Evolutionary conservation across 768 basidiomycete genomes (phyloP), one percentile per base, ranked within the genome.

Genomic region (Leucosporidium scottii): DNA sequence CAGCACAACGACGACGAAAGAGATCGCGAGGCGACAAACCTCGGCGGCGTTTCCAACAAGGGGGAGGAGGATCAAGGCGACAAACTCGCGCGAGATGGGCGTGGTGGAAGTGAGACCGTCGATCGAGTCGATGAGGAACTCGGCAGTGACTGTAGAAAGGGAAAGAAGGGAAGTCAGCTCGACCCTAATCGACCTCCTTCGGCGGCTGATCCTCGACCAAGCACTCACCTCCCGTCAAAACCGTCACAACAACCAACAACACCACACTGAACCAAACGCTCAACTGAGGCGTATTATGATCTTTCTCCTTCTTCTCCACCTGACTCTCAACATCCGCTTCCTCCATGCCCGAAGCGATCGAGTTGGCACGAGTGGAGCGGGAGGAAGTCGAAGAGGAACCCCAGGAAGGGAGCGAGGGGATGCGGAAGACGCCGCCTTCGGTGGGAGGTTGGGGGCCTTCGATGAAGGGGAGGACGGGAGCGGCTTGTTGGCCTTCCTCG

Each of bases 21-120:
- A 63, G 10, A 18, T 20, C 20, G 25, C 61, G 34, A 44, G 34
- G 30, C 57, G 27, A 34, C n/a, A n/a, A 13, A 75, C 80, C 36
- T 64, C 87, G 64, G 89, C 91, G 9, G 90, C 88, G 75, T 91
- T 92, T 25, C 90, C 90, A 20, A 93, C 92, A 48, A 96, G 91
- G 9, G 94, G 94, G 12, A 98, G 83, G 20, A 98, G 81, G 73
- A 98, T 91, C 47, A 96, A 78, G 18, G 90, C 93, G 68, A 96
- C 87, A 75, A 92, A 98, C 76, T 89, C 89, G 68, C 85, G 83
- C 66, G 81, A 84, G 63, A 98, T 87, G 10, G 30, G 21, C 28
- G 85, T 85, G 0, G 74, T 74, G 0, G 73, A 74, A 0, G 89
- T 87, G 48, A 97, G 75, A 18, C 90, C 90, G 68, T 84, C 80